Conservation (phyloP, 148 eudicot species). For the Cornus florida region DNA sequence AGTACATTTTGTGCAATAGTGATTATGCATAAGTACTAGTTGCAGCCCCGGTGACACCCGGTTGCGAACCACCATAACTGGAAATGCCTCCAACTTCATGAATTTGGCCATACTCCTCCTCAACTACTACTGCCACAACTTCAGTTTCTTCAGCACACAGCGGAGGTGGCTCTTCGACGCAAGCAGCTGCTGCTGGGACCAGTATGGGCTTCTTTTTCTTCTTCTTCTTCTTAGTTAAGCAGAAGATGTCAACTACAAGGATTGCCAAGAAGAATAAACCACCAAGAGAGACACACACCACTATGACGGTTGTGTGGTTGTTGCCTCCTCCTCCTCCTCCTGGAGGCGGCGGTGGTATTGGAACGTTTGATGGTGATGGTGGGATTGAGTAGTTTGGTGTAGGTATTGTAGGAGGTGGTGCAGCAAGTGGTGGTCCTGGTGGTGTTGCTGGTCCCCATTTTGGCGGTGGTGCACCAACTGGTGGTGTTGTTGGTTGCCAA, state of each 20-base stretch:
- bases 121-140: background rate
- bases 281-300: conserved; percentile 48
- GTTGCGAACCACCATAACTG: background rate
- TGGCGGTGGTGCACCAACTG: background rate
- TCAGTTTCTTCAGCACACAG: background rate
- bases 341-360: conserved; percentile 26
- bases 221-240: conserved; percentile 42
- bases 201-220: conserved; percentile 33
- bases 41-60: background rate
- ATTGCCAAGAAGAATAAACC: conserved; percentile 63
- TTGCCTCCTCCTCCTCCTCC: conserved; percentile 20
- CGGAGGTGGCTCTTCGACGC: conserved; percentile 8
- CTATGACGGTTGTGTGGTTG: conserved; percentile 34
- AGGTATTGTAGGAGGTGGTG: conserved; percentile 8
- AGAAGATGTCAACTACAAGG: conserved; percentile 44
- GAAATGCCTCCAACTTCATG: conserved; percentile 4
- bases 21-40: background rate
- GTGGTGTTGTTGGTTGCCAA: background rate
- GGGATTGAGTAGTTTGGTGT: conserved; percentile 4
- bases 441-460: background rate
- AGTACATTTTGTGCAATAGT: no score
- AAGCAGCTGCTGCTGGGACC: conserved; percentile 33
- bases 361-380: conserved; percentile 9
- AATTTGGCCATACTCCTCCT: conserved; percentile 3
- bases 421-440: conserved; percentile 11